Conservation (phyloP, 805 yeast species). For the Spathaspora sp. region DNA sequence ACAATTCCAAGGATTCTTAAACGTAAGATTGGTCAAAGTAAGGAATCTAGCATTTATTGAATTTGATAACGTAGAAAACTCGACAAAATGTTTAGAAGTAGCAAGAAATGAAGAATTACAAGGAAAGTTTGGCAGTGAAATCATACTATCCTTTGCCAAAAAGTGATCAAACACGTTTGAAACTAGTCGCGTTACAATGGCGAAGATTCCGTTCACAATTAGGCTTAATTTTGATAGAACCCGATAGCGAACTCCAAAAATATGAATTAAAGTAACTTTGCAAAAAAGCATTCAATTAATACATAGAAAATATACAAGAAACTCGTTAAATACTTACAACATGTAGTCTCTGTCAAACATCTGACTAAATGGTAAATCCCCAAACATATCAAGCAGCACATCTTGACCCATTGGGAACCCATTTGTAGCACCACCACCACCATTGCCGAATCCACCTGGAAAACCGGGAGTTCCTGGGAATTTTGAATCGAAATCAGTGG, state of each 20-base stretch:
- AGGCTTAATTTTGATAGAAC: too few relatives aligned
- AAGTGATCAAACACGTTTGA: conserved; percentile 13
- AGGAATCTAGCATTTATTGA: conserved; percentile 80
- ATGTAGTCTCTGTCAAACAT: conserved; percentile 3
- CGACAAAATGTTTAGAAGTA: conserved; percentile 33
- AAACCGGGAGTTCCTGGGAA: background rate
- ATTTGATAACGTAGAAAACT: conserved; percentile 52
- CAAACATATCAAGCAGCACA: conserved; percentile 21
- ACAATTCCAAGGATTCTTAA: conserved; percentile 56
- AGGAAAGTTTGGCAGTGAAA: conserved; percentile 17
- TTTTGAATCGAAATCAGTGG: background rate
- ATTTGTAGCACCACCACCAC: conserved; percentile 2
- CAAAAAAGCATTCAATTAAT: background rate
- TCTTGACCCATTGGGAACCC: conserved; percentile 14
- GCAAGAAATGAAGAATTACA: conserved; percentile 7
- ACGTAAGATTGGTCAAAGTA: conserved; percentile 61
- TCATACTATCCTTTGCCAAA: conserved; percentile 32
- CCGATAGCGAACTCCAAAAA: too few relatives aligned
- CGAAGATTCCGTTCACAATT: too few relatives aligned
- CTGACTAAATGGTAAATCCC: conserved; percentile 22
- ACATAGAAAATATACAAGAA: background rate
- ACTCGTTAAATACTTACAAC: background rate
- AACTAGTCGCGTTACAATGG: too few relatives aligned
- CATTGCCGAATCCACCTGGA: background rate
- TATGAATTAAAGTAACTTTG: too few relatives aligned